Base-by-base conservation (phyloP, 176 grass and related monocot genomes). In the Cenchrus americanus region DNA sequence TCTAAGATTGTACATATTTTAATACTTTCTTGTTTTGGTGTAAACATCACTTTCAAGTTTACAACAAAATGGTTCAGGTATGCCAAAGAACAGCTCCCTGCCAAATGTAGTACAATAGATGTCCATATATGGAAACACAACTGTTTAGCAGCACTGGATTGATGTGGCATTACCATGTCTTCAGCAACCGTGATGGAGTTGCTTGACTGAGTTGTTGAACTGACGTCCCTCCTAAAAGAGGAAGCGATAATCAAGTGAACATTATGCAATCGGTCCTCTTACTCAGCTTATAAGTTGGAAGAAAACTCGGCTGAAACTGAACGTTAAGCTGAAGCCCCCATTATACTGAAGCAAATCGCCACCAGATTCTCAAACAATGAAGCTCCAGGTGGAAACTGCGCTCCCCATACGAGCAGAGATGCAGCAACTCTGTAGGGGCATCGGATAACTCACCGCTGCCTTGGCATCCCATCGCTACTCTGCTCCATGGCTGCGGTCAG, bases 111-210 rank as follows among this genome's bases (percentile, higher is more conserved):
- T 23, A 50, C 7, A 21, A 73, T 51, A 82, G 57, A 23, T 23
- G 49, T 83, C 46, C 46, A 50, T 50, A 52, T 54, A 18, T 41
- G 10, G 12, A 49, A 52, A 71, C 6, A 49, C 1, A 4, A 64
- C 13, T 71, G 18, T 71, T 13, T 52, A 6, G 44, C 26, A 86
- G 54, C 19, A 62, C 15, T 41, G 14, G 42, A 79, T 78, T 3
- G 10, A 23, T 47, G 14, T 8, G 30, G 10, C 66, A 71, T 79
- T 79, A 86, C 83, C 66, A 71, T 69, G 34, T 72, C 67, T 34
- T 79, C 55, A 41, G 66, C 75, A 86, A 62, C 27, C 26, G 0
- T 27, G 51, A 21, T 30, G 0, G 44, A 40, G 27, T 62, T 53
- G 53, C 66, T 63, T 10, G 66, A 63, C 43, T 15, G 43, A 79